A percentile compares a stretch with the other conserved stretches of the same genome.
Conservation (phyloP, 495 filamentous ascomycete species). For the Aspergillus kassunensis region DNA sequence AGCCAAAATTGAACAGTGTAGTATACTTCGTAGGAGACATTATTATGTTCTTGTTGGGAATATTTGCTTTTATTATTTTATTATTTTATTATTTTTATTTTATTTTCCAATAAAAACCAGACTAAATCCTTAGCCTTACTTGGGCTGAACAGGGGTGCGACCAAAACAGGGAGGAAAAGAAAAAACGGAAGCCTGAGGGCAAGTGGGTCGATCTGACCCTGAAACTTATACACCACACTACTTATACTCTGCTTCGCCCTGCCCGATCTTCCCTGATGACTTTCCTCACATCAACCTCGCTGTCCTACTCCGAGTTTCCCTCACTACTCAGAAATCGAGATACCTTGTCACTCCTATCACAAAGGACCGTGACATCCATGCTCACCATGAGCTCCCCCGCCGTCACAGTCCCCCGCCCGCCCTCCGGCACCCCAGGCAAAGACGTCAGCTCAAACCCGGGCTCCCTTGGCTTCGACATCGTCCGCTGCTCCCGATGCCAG, state of each 20-base stretch:
- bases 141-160: slow-evolving; percentile 10
- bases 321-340: neutral
- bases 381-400: slow-evolving; percentile 37
- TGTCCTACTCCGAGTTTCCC: neutral
- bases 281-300: neutral
- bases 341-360: too few species aligned
- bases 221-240: slow-evolving; percentile 15
- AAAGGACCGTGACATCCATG: too few species aligned
- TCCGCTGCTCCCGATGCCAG: slow-evolving; percentile 49
- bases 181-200: slow-evolving; percentile 9
- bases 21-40: too few species aligned
- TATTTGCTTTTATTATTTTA: neutral
- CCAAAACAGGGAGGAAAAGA: slow-evolving; percentile 14
- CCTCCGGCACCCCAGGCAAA: slow-evolving; percentile 19
- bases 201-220: slow-evolving; percentile 31
- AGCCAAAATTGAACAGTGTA: too few species aligned
- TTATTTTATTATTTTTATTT: slow-evolving; percentile 5
- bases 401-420: slow-evolving; percentile 34
- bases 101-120: slow-evolving; percentile 1
- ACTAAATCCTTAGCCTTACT: neutral
- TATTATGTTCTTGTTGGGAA: neutral
- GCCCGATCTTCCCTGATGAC: neutral
- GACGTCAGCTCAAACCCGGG: slow-evolving; percentile 14
- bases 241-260: slow-evolving; percentile 14
- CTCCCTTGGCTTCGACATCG: slow-evolving; percentile 34